Conservation (phyloP, 2,329 filamentous ascomycete genomes). For the Fusarium sp. region DNA sequence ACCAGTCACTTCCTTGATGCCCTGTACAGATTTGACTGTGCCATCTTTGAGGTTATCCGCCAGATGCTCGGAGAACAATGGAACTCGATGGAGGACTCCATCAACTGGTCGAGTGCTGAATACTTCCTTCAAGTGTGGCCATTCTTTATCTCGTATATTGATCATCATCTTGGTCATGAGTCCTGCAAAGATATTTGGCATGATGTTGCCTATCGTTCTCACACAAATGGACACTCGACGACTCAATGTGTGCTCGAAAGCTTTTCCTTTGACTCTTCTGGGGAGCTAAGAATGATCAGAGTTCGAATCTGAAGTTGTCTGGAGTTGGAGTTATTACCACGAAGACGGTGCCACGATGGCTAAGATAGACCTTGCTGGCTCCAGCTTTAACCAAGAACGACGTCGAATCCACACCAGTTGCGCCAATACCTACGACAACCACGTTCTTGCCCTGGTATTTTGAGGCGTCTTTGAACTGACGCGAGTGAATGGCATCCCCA, state of each 20-base stretch:
- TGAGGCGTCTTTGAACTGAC: slow-evolving; percentile 49
- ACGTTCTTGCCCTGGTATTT: slow-evolving; percentile 57
- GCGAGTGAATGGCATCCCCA: slow-evolving; percentile 55
- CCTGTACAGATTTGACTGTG: slow-evolving; percentile 43
- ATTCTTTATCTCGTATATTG: slow-evolving; percentile 34
- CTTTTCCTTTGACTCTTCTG: slow-evolving; percentile 48
- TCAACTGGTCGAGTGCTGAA: slow-evolving; percentile 27
- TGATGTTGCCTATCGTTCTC: slow-evolving; percentile 21
- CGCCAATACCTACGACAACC: slow-evolving; percentile 59
- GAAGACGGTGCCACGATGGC: slow-evolving; percentile 52
- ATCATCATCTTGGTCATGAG: slow-evolving; percentile 37
- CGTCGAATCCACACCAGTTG: slow-evolving; percentile 49
- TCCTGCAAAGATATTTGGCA: slow-evolving; percentile 16
- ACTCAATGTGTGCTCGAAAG: slow-evolving; percentile 50
- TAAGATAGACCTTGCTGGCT: slow-evolving; percentile 56
- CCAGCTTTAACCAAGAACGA: slow-evolving; percentile 48
- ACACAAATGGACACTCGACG: slow-evolving; percentile 44
- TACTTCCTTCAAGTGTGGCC: slow-evolving; percentile 33
- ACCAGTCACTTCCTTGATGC: slow-evolving; percentile 46
- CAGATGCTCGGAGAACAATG: slow-evolving; percentile 47
- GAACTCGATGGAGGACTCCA: slow-evolving; percentile 42
- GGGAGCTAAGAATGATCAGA: slow-evolving; percentile 39
- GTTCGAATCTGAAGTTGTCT: too few species aligned
- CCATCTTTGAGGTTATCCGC: slow-evolving; percentile 45
- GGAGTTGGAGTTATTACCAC: slow-evolving; percentile 32